Evolutionary conservation across 768 basidiomycete species (phyloP), one percentile per base, ranked within the genome.

Genomic region (Brasilioporus rufonigricans): DNA sequence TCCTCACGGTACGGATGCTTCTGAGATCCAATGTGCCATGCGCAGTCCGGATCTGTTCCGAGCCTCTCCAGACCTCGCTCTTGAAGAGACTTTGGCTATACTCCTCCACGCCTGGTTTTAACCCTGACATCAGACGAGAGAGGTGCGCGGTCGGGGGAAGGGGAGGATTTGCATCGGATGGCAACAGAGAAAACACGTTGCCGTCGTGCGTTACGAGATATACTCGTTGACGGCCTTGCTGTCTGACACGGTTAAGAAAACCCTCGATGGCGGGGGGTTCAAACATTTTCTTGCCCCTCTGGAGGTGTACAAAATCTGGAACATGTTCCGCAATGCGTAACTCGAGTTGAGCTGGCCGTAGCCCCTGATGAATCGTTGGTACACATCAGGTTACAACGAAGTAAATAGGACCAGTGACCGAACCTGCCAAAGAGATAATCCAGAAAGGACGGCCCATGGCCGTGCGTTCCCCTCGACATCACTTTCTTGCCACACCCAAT

Each of bases 231-330:
- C 77, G 83, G 27, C 69, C 66, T 60, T 81, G 83, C 3, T 83
- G 78, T 58, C 76, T 79, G 62, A 91, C 78, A 44, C 86, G 85
- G 56, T 89, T 81, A 40, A 95, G 74, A 71, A 90, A 97, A 3
- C 95, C 95, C 71, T 98, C 95, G 44, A 96, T 75, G 0, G 83
- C 80, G 0, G 86, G 84, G 2, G 95, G 95, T 62, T 95, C 91
- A 32, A 80, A 71, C 18, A 94, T 65, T 35, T 68, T 72, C 16
- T 70, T 76, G 11, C 78, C 79, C 47, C 44, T 74, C 19, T 55
- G 50, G 35, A 78, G 62, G 58, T 74, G 75, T 45, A 81, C 60
- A 52, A 66, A 66, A 16, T 68, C 80, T 5, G 85, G 80, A 23
- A 74, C 77, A 68, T 98, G 95, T 48, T 85, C 79, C 7, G 83